These are phyloP conservation scores for Alternaria ethzedia DNA, from an alignment of 2,329 filamentous ascomycete species.

Conservation along the genomic window DNA sequence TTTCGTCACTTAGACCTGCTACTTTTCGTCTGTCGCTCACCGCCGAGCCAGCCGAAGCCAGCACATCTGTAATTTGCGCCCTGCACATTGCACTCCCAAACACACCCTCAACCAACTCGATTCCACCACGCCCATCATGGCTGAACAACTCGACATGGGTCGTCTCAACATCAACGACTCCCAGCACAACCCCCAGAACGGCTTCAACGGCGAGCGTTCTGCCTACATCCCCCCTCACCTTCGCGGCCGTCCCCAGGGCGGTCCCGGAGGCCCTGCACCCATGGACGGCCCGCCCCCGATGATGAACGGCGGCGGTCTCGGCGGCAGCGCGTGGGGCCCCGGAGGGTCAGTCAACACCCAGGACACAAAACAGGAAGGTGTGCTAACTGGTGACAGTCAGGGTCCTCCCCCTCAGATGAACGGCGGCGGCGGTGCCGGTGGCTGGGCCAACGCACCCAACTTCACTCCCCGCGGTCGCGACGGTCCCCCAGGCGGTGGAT, in stretches of 20 bases:
- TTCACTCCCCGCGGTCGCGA: constrained; percentile 59
- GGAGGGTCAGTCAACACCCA: constrained; percentile 29
- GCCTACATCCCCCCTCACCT: constrained; percentile 87
- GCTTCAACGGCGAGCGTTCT: constrained; percentile 65
- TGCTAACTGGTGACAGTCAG: constrained; percentile 34
- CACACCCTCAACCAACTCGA: constrained; percentile 9
- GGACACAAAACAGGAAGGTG: neutral
- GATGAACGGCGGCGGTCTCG: constrained; percentile 63
- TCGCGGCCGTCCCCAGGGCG: constrained; percentile 56
- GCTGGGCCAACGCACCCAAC: constrained; percentile 65
- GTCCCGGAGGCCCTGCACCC: constrained; percentile 46
- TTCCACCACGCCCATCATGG: constrained; percentile 40
- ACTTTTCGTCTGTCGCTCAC: constrained; percentile 41
- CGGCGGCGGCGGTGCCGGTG: constrained; percentile 66
- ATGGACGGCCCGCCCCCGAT: constrained; percentile 50
- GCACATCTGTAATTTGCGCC: constrained; percentile 28
- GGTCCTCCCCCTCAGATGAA: constrained; percentile 51
- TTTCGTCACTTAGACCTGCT: constrained; percentile 37
- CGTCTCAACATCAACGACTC: constrained; percentile 73
- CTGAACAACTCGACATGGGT: constrained; percentile 77
- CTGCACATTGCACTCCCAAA: constrained; percentile 7
- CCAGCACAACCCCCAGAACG: constrained; percentile 61
- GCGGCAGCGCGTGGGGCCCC: constrained; percentile 68
- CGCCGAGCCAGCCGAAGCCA: constrained; percentile 36
- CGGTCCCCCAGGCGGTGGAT: constrained; percentile 43